These are phyloP conservation scores for Cyberlindnera mississippiensis DNA, from an alignment of 805 yeast genomes.

Conservation along the genomic window DNA sequence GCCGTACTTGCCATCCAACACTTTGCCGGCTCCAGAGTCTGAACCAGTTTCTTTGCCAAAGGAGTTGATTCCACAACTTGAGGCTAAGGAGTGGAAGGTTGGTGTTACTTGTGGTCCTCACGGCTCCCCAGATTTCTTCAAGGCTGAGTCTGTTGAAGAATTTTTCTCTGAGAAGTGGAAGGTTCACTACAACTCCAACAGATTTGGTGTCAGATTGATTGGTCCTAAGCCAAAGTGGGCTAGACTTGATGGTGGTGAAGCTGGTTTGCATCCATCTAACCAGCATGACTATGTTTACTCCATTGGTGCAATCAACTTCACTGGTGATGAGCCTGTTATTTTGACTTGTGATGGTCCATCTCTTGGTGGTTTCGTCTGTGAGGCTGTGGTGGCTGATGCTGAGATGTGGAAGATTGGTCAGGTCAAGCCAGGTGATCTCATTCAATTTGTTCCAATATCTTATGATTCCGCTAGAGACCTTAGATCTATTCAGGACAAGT, in stretches of 20 bases:
- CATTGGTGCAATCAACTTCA: slow-evolving; percentile 93
- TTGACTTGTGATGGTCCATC: slow-evolving; percentile 97
- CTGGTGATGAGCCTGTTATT: slow-evolving; percentile 98
- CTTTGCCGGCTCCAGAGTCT: slow-evolving; percentile 67
- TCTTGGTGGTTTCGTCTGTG: slow-evolving; percentile 95
- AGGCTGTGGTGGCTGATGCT: slow-evolving; percentile 91
- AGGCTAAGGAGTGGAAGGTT: slow-evolving; percentile 59
- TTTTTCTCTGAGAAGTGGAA: slow-evolving; percentile 84
- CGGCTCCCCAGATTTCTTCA: slow-evolving; percentile 94
- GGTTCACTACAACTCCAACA: slow-evolving; percentile 93
- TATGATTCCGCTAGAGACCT: slow-evolving; percentile 64
- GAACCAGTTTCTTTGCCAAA: slow-evolving; percentile 59
- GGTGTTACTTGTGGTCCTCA: slow-evolving; percentile 98
- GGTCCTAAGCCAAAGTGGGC: slow-evolving; percentile 99
- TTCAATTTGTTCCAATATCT: slow-evolving; percentile 74
- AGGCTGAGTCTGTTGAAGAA: slow-evolving; percentile 63
- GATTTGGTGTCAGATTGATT: slow-evolving; percentile 91
- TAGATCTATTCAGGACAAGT: slow-evolving; percentile 55
- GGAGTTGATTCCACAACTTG: slow-evolving; percentile 33
- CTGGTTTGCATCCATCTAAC: slow-evolving; percentile 97
- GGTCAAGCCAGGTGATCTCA: slow-evolving; percentile 88
- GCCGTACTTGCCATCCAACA: slow-evolving; percentile 61
- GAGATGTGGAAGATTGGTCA: slow-evolving; percentile 99
- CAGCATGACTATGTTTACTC: slow-evolving; percentile 97
- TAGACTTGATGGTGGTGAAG: slow-evolving; percentile 94